A percentile compares a stretch with the other conserved stretches of the same genome.
phyloP scores from a whole-genome alignment of 2,329 filamentous ascomycete genomes.

The Phialophora macrospora region DNA sequence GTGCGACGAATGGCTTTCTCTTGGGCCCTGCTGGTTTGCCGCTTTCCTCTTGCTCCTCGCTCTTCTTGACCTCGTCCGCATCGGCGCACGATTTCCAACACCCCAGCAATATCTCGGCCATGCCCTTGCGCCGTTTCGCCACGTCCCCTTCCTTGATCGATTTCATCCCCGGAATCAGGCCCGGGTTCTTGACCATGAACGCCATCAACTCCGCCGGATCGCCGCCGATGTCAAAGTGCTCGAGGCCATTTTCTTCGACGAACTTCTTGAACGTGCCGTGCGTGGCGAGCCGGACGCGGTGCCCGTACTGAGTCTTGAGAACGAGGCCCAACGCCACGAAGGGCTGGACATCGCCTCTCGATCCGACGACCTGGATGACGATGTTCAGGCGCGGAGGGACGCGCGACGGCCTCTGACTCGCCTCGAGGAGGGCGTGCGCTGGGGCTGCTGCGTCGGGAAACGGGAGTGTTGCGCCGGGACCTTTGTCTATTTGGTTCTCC shows the following conservation, averaged over 20 bases:
- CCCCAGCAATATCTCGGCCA: conserved; percentile 78
- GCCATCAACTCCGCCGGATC: conserved; percentile 79
- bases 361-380: conserved; percentile 76
- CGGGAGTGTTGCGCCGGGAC: conserved; percentile 54
- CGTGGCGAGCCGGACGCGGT: conserved; percentile 74
- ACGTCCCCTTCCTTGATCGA: conserved; percentile 78
- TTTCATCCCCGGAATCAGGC: conserved; percentile 80
- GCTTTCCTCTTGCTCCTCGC: conserved; percentile 47
- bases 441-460: not conserved
- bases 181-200: conserved; percentile 90
- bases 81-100: conserved; percentile 88
- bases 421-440: conserved; percentile 61
- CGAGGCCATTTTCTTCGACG: conserved; percentile 71
- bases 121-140: conserved; percentile 73
- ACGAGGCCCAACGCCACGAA: conserved; percentile 72
- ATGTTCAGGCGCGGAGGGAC: conserved; percentile 71
- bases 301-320: conserved; percentile 67
- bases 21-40: conserved; percentile 45
- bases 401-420: conserved; percentile 60
- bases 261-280: conserved; percentile 71
- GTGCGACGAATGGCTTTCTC: conserved; percentile 74
- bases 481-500: conserved; percentile 45
- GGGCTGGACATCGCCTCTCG: conserved; percentile 75
- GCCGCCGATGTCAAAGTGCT: conserved; percentile 78
- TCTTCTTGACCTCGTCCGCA: conserved; percentile 66